Percentiles rank a stretch among this genome's conserved stretches.
phyloP scores from a whole-genome alignment of 805 yeast species.

The Zygosaccharomyces siamensis region DNA sequence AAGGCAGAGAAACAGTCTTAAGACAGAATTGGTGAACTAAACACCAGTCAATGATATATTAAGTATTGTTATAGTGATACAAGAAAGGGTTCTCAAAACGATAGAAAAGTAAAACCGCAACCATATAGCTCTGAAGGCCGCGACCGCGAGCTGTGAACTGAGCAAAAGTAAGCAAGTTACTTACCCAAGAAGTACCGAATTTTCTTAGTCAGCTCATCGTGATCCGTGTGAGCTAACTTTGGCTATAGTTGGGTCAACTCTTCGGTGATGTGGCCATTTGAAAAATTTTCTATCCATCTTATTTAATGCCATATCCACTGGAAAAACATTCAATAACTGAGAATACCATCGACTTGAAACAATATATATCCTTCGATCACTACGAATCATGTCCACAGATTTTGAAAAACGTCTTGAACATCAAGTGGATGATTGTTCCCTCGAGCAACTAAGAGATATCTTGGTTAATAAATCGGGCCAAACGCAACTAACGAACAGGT shows the following conservation, averaged over 20 bases:
- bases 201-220: background rate
- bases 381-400: constrained; percentile 32
- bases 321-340: background rate
- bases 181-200: background rate
- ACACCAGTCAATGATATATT: no score
- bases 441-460: constrained; percentile 71
- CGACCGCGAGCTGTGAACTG: no score
- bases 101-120: no score
- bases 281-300: constrained; percentile 2
- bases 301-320: background rate
- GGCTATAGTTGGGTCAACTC: background rate
- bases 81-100: no score
- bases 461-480: constrained; percentile 61
- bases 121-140: no score
- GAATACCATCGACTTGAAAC: background rate
- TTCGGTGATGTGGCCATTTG: background rate
- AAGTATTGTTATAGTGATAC: no score
- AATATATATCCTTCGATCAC: background rate
- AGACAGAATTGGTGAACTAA: no score
- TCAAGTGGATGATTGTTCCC: constrained; percentile 37
- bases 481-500: constrained; percentile 75
- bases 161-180: no score
- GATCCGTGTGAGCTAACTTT: background rate
- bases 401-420: constrained; percentile 36
- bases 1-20: no score